These are phyloP conservation scores for Moricandia moricandioides DNA, from an alignment of 345 rosid genomes.

Conservation along the genomic window DNA sequence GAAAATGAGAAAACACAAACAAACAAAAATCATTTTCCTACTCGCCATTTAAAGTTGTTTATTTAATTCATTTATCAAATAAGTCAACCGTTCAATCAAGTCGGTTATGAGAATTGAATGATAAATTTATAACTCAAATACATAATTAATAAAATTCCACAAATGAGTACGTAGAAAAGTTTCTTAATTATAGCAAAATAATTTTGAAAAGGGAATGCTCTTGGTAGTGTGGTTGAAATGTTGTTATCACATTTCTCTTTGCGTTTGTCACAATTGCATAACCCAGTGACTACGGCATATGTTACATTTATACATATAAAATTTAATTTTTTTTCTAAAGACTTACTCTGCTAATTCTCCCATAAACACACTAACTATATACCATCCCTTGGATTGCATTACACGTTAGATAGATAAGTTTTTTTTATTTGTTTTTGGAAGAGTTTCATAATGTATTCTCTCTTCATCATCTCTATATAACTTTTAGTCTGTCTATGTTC, in stretches of 20 bases:
- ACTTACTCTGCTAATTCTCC: background rate
- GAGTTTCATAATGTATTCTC: constrained; percentile 3
- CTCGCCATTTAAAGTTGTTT: background rate
- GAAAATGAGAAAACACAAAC: background rate
- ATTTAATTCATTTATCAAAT: background rate
- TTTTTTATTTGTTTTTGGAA: background rate
- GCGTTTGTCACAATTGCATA: background rate
- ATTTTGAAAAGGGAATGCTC: background rate
- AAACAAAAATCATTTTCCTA: background rate
- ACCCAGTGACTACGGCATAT: background rate
- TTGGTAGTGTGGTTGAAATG: background rate
- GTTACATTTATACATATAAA: too few relatives aligned
- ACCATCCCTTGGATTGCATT: background rate
- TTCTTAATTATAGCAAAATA: background rate
- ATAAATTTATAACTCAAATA: background rate
- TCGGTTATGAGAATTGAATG: background rate
- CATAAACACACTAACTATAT: background rate
- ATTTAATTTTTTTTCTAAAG: background rate
- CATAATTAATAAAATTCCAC: background rate
- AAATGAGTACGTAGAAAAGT: background rate
- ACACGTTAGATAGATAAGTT: background rate
- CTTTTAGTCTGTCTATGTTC: constrained; percentile 14
- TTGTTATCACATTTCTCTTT: background rate
- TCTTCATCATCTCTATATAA: constrained; percentile 20
- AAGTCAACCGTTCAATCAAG: background rate